phyloP scores from a whole-genome alignment of 768 basidiomycete genomes.

The Phlegmacium glaucopus region DNA sequence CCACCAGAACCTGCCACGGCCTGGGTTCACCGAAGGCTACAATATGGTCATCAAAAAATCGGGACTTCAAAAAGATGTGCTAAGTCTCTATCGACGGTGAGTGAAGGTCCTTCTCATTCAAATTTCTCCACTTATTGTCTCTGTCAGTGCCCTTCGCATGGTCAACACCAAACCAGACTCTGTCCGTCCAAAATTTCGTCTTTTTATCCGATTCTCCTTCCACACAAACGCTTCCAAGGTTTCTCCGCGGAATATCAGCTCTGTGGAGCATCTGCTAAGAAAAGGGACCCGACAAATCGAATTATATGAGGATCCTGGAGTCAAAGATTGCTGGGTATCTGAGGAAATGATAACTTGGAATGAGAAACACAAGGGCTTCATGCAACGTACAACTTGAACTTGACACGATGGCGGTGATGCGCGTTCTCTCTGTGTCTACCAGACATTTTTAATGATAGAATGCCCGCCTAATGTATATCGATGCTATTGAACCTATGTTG shows the following conservation, averaged over 20 bases:
- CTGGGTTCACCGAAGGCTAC: not conserved
- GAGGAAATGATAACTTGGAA: conserved; percentile 70
- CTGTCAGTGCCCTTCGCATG: conserved; percentile 69
- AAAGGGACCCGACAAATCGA: conserved; percentile 66
- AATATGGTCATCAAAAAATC: conserved; percentile 24
- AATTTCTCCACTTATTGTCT: not conserved
- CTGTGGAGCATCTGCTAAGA: conserved; percentile 75
- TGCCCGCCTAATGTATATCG: too few species aligned
- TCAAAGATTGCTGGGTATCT: conserved; percentile 76
- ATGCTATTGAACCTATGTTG: too few species aligned
- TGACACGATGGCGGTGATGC: not conserved
- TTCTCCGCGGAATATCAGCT: conserved; percentile 62
- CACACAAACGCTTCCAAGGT: conserved; percentile 57
- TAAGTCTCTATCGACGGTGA: conserved; percentile 42
- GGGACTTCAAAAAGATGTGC: conserved; percentile 52
- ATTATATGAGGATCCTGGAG: conserved; percentile 59
- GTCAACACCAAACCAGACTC: conserved; percentile 59
- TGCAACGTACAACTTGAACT: not conserved
- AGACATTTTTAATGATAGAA: too few species aligned
- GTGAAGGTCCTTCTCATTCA: conserved; percentile 3
- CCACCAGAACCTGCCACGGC: not conserved
- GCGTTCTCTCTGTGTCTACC: too few species aligned
- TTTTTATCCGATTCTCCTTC: conserved; percentile 70
- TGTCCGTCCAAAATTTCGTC: conserved; percentile 60
- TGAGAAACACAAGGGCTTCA: conserved; percentile 18